These are phyloP conservation scores for Colletotrichum tamarilloi DNA, from an alignment of 2,329 filamentous ascomycete genomes.

Conservation along the genomic window DNA sequence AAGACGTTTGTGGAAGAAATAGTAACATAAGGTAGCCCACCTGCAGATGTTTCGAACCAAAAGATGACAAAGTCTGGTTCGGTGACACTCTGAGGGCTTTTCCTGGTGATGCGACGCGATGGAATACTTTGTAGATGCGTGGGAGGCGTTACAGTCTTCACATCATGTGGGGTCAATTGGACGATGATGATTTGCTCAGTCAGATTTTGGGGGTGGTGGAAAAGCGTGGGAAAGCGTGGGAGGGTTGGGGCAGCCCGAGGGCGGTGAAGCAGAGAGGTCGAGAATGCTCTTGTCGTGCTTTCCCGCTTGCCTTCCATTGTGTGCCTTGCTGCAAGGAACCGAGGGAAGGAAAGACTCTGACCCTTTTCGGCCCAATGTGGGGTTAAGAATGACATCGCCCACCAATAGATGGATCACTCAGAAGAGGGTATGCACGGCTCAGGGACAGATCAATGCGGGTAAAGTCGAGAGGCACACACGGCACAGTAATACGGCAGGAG, in stretches of 20 bases:
- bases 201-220: background rate
- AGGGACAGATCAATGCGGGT: constrained; percentile 14
- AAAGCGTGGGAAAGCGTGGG: background rate
- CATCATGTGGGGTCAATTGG: background rate
- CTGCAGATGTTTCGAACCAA: constrained; percentile 20
- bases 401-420: background rate
- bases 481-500: background rate
- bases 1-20: background rate
- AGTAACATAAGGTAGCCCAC: constrained; percentile 1
- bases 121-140: background rate
- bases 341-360: constrained; percentile 2
- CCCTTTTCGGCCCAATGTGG: background rate
- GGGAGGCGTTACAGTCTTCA: background rate
- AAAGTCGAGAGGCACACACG: background rate
- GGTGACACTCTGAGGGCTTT: background rate
- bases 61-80: constrained; percentile 16
- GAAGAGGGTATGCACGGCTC: constrained; percentile 21
- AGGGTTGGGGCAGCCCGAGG: constrained; percentile 7
- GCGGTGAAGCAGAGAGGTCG: background rate
- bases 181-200: background rate
- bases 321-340: background rate
- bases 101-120: background rate
- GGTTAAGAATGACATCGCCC: background rate
- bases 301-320: too few species aligned
- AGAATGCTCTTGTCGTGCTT: too few species aligned